Base-by-base conservation (phyloP, 1,284 basidiomycete species). In the Lentinula novae-zelandiae region DNA sequence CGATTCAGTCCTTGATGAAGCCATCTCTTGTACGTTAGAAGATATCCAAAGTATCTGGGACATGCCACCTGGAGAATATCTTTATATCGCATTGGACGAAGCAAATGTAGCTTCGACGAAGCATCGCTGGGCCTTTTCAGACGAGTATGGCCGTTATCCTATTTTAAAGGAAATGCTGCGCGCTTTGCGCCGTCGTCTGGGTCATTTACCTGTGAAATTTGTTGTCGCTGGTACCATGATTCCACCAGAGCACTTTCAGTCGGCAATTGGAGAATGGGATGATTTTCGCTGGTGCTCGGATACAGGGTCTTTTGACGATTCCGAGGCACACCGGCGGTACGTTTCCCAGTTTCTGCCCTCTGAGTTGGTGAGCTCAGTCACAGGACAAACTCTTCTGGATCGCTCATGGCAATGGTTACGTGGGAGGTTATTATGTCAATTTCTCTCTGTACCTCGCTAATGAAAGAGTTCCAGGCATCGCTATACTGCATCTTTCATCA, bases 251-350 rank as follows among this genome's bases (percentile, higher is more conserved):
- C 50, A 57, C 50, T 61, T 61, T 20, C 22, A 49, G 15, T 31
- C 34, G 1, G 12, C 4, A 31, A 12, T 10, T 20, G 39, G 31
- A 6, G 38, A 61, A 34, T 61, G 55, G 55, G 40, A 46, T 17
- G 40, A 51, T 34, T 61, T 50, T n/a, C 12, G n/a, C n/a, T 61
- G 60, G 60, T 52, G 38, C 39, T 61, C 60, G 2, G 55, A 61
- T 39, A 61, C 60, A 8, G 60, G 55, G 6, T 20, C 54, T 5
- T 61, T 61, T 27, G 46, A 61, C 52, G n/a, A 51, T 31, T 9
- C 15, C n/a, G 55, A 61, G 9, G 22, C 4, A 8, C 60, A 61
- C 13, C 54, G 39, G 9, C 46, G 39, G 7, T 61, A 61, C 15
- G 17, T 57, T 34, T 12, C 48, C 5, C 22, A 27, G 34, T 61